phyloP scores from a whole-genome alignment of 1,284 basidiomycete species.

The Sanguinoderma infundibulare region DNA sequence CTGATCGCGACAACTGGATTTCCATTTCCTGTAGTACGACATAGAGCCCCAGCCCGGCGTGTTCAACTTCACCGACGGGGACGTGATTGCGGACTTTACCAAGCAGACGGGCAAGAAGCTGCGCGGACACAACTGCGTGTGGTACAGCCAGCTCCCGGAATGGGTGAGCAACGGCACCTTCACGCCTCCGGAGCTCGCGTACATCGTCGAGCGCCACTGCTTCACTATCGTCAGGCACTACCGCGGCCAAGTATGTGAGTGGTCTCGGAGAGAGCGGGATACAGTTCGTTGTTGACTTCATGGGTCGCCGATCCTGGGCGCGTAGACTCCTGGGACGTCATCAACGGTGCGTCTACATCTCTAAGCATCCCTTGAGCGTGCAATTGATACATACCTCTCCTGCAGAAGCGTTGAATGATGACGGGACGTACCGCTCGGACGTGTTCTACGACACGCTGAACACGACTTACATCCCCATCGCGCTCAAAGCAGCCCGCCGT shows the following conservation, averaged over 20 bases:
- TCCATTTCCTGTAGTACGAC: conserved; percentile 44
- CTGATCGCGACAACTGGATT: background rate
- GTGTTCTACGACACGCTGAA: conserved; percentile 53
- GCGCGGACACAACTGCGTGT: conserved; percentile 54
- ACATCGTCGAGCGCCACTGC: conserved; percentile 51
- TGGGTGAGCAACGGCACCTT: conserved; percentile 53
- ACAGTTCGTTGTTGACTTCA: background rate
- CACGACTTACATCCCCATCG: conserved; percentile 46
- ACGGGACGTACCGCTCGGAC: conserved; percentile 53
- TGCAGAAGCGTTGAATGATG: conserved; percentile 59
- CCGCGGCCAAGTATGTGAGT: conserved; percentile 52
- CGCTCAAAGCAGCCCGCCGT: conserved; percentile 47
- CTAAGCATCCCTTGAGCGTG: background rate
- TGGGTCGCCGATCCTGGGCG: background rate
- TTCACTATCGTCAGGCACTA: conserved; percentile 52
- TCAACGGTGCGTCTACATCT: conserved; percentile 41
- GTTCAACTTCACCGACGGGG: conserved; percentile 52
- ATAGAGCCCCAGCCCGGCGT: conserved; percentile 53
- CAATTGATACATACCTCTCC: background rate
- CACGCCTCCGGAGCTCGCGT: conserved; percentile 45
- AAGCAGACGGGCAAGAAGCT: conserved; percentile 45
- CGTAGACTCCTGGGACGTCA: conserved; percentile 42
- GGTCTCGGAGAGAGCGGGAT: no score
- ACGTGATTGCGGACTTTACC: conserved; percentile 50
- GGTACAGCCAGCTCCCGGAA: conserved; percentile 58